Evolutionary conservation across 768 basidiomycete species (phyloP).

Genomic region (Xanthoconium purpureum): DNA sequence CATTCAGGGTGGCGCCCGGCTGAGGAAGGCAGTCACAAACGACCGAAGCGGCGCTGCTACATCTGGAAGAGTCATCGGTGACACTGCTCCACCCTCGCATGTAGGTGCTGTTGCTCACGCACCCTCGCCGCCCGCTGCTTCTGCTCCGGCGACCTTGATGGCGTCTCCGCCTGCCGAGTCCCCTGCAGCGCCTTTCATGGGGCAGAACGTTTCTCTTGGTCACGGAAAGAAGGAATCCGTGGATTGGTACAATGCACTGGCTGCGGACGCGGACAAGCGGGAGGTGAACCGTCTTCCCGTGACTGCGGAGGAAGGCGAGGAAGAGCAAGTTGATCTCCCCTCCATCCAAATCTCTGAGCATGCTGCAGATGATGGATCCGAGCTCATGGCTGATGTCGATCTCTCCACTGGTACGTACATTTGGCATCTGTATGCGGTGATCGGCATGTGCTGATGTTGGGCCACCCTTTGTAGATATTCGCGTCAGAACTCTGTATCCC

Average conservation of each 20-base stretch:
- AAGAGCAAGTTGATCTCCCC: constrained; percentile 40
- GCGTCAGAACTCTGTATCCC: constrained; percentile 76
- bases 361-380: constrained; percentile 38
- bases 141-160: background rate
- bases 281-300: constrained; percentile 44
- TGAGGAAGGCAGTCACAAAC: constrained; percentile 76
- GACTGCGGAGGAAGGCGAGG: constrained; percentile 63
- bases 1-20: constrained; percentile 71
- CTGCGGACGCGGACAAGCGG: constrained; percentile 57
- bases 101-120: constrained; percentile 51
- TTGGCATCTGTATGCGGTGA: background rate
- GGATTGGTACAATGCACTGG: constrained; percentile 89
- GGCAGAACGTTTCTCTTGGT: constrained; percentile 15
- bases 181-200: constrained; percentile 15
- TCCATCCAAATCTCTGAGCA: constrained; percentile 56
- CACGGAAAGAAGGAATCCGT: constrained; percentile 70
- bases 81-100: constrained; percentile 65
- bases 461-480: constrained; percentile 48
- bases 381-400: constrained; percentile 73
- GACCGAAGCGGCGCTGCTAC: constrained; percentile 73
- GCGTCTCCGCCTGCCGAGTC: constrained; percentile 24
- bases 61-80: constrained; percentile 78
- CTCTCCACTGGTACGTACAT: constrained; percentile 49
- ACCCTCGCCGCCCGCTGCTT: constrained; percentile 23
- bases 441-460: background rate